phyloP scores from a whole-genome alignment of 2,329 filamentous ascomycete genomes.

The Parastagonospora nodorum region DNA sequence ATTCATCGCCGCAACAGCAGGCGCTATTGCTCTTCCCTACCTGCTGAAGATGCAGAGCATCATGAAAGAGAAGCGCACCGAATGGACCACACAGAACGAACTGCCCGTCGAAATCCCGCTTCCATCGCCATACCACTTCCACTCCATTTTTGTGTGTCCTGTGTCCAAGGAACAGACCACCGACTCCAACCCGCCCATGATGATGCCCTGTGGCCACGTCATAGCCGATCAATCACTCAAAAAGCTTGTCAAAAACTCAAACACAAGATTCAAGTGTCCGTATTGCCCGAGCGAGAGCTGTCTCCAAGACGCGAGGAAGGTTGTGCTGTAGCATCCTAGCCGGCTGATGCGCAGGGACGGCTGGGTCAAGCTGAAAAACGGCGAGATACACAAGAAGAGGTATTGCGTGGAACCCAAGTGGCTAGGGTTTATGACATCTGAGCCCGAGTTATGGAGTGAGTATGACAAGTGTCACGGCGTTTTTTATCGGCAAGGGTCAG shows the following conservation, averaged over 20 bases:
- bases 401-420: too few species aligned
- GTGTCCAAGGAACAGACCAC: slow-evolving; percentile 97
- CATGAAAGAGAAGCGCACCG: slow-evolving; percentile 86
- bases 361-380: background rate
- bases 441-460: too few species aligned
- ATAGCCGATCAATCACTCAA: slow-evolving; percentile 84
- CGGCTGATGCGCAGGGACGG: background rate
- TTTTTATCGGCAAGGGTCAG: too few species aligned
- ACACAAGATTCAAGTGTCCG: slow-evolving; percentile 86
- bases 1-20: slow-evolving; percentile 90
- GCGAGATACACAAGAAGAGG: background rate
- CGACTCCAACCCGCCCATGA: slow-evolving; percentile 91
- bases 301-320: slow-evolving; percentile 68
- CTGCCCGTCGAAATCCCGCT: slow-evolving; percentile 77
- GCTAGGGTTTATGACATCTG: too few species aligned
- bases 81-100: slow-evolving; percentile 93
- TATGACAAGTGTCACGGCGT: too few species aligned
- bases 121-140: slow-evolving; percentile 73
- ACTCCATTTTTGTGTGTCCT: slow-evolving; percentile 96
- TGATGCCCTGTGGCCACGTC: slow-evolving; percentile 94
- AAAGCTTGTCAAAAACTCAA: slow-evolving; percentile 76
- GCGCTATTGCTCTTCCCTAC: slow-evolving; percentile 86
- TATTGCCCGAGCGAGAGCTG: slow-evolving; percentile 90
- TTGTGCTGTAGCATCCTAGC: slow-evolving; percentile 32
- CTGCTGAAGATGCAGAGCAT: slow-evolving; percentile 87